Evolutionary conservation across 2,329 filamentous ascomycete species (phyloP).

Genomic region (Neonectria sp.): DNA sequence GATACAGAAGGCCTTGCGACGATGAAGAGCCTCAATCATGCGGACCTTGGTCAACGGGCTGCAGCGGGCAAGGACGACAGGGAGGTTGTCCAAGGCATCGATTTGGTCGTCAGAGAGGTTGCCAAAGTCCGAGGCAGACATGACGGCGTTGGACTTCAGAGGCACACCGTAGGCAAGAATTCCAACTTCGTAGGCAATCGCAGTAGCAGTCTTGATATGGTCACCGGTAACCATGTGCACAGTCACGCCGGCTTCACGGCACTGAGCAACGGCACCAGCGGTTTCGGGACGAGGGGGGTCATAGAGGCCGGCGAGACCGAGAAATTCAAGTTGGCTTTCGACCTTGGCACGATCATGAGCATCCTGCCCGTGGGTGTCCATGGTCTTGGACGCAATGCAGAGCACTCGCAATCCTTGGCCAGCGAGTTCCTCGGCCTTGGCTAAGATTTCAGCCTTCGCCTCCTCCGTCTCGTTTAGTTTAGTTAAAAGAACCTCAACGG

Average conservation of each 20-base stretch:
- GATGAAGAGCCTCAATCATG: slow-evolving; percentile 81
- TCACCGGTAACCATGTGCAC: slow-evolving; percentile 81
- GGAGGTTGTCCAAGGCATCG: slow-evolving; percentile 72
- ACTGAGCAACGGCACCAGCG: slow-evolving; percentile 71
- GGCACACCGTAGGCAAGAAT: slow-evolving; percentile 63
- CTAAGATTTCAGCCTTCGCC: slow-evolving; percentile 61
- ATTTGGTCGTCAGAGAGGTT: slow-evolving; percentile 73
- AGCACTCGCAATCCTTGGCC: slow-evolving; percentile 78
- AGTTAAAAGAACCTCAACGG: slow-evolving; percentile 70
- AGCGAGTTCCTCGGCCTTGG: slow-evolving; percentile 70
- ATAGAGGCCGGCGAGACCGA: slow-evolving; percentile 81
- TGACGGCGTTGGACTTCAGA: slow-evolving; percentile 63
- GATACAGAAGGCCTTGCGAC: slow-evolving; percentile 77
- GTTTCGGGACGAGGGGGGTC: slow-evolving; percentile 81
- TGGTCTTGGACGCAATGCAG: slow-evolving; percentile 71
- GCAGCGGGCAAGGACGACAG: slow-evolving; percentile 79
- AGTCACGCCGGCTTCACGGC: slow-evolving; percentile 73
- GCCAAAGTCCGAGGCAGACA: slow-evolving; percentile 76
- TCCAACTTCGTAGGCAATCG: slow-evolving; percentile 76
- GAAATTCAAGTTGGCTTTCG: slow-evolving; percentile 72
- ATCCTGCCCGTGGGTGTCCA: slow-evolving; percentile 54
- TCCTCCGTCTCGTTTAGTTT: slow-evolving; percentile 64
- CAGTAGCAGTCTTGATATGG: slow-evolving; percentile 76
- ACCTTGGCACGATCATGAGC: slow-evolving; percentile 66
- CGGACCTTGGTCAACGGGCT: slow-evolving; percentile 81